Conservation (phyloP, 352 stramenopile species). For the Phytophthora cactorum region DNA sequence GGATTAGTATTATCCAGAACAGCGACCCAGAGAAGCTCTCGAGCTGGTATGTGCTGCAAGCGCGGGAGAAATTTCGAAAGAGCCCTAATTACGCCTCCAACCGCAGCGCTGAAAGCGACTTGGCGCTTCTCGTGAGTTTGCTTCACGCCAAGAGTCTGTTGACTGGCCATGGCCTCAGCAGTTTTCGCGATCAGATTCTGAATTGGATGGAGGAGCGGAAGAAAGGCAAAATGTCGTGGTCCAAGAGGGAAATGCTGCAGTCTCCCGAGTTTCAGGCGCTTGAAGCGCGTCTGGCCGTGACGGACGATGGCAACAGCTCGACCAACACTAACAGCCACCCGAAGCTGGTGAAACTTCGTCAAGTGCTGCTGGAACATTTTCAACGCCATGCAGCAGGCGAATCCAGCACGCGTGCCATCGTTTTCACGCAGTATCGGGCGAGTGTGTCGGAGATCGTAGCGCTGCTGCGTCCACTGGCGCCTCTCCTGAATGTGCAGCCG, state of each 20-base stretch:
- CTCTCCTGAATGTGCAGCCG: slow-evolving; percentile 88
- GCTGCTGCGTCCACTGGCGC: slow-evolving; percentile 66
- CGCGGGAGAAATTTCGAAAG: slow-evolving; percentile 73
- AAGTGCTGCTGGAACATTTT: slow-evolving; percentile 90
- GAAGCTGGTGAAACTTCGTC: slow-evolving; percentile 92
- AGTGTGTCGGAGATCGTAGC: slow-evolving; percentile 95
- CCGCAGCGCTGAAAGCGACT: slow-evolving; percentile 75
- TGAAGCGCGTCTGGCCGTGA: slow-evolving; percentile 48
- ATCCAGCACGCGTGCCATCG: slow-evolving; percentile 94
- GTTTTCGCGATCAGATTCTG: slow-evolving; percentile 75
- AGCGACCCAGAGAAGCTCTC: slow-evolving; percentile 78
- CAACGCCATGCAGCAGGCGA: slow-evolving; percentile 62
- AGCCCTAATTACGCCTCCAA: slow-evolving; percentile 70
- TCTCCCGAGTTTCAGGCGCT: slow-evolving; percentile 77
- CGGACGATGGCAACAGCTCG: slow-evolving; percentile 8
- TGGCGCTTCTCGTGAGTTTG: slow-evolving; percentile 76
- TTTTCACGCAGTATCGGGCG: slow-evolving; percentile 97
- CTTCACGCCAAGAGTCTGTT: slow-evolving; percentile 84
- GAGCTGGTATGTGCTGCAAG: slow-evolving; percentile 82
- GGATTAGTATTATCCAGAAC: slow-evolving; percentile 67
- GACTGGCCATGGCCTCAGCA: slow-evolving; percentile 74
- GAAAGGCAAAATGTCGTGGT: slow-evolving; percentile 65
- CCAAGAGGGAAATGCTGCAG: slow-evolving; percentile 80
- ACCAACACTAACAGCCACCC: slow-evolving; percentile 59
- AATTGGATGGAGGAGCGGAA: slow-evolving; percentile 64